Base-by-base conservation (phyloP, 768 basidiomycete genomes). In the Dendrothele bispora region DNA sequence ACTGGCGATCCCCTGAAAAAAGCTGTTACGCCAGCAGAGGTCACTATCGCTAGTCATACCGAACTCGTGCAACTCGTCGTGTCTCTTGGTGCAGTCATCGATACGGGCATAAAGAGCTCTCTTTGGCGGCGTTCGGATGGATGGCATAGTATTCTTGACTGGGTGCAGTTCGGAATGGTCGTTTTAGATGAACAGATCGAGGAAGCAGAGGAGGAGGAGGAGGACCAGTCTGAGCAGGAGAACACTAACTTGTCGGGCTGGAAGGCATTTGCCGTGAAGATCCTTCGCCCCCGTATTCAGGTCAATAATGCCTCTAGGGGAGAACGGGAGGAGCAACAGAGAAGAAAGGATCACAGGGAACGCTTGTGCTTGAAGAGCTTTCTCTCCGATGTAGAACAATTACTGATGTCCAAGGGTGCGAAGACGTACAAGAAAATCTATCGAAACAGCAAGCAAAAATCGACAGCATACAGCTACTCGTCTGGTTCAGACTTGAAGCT, bases 391-490 rank as follows among this genome's bases (percentile, higher is more conserved):
- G 55, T 70, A 7, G 61, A 71, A 48, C 53, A 48, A 14, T 39
- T 67, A 3, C 66, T 75, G 11, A 46, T 55, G 6, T 59, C 64
- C 7, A 57, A 61, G 34, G 66, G 63, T 2, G 75, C 76, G 15
- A 76, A 76, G 52, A 60, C 69, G 1, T 77, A 74, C 72, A 57
- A 59, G 5, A 74, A 73, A 26, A 42, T 75, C 18, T 68, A 69
- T 47, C 65, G 72, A 0, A 55, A 61, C 11, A 15, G 36, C 5
- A 37, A 39, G 25, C 49, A 55, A 12, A 49, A 52, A 15, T 54
- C 54, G 17, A 53, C 51, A 4, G 50, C 49, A n/a, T n/a, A n/a
- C n/a, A n/a, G n/a, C n/a, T n/a, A n/a, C n/a, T n/a, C n/a, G n/a
- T n/a, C n/a, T n/a, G n/a, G n/a, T n/a, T n/a, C n/a, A n/a, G n/a